phyloP scores from a whole-genome alignment of 345 rosid genomes.

The Populus simonii region DNA sequence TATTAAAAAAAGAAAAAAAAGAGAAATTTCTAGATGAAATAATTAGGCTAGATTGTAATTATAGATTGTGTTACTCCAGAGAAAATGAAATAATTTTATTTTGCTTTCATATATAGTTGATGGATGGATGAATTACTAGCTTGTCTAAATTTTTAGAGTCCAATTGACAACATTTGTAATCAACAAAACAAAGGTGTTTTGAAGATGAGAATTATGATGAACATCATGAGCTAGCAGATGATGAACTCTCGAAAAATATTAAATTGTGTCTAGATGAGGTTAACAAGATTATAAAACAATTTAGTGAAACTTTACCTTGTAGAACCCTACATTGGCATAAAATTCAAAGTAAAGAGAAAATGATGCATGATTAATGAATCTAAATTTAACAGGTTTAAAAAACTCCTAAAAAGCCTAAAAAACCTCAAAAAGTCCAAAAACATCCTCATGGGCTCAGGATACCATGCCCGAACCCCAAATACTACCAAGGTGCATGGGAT shows the following conservation, averaged over 20 bases:
- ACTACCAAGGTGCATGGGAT: no score
- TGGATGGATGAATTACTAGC: slow-evolving; percentile 12
- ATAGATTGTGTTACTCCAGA: no score
- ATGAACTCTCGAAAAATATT: slow-evolving; percentile 26
- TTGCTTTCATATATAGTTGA: slow-evolving; percentile 3
- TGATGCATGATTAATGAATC: neutral
- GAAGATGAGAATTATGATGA: slow-evolving; percentile 28
- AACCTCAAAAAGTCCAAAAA: no score
- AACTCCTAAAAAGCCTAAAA: no score
- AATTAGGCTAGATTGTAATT: neutral
- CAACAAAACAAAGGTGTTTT: slow-evolving; percentile 32
- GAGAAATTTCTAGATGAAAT: neutral
- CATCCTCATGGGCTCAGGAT: no score
- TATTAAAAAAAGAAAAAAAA: neutral
- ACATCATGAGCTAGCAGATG: slow-evolving; percentile 28
- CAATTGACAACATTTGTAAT: slow-evolving; percentile 38
- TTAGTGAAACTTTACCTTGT: slow-evolving; percentile 24
- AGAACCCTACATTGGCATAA: slow-evolving; percentile 41
- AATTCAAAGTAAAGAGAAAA: slow-evolving; percentile 46
- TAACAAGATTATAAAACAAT: slow-evolving; percentile 34
- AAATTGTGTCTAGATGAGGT: slow-evolving; percentile 39
- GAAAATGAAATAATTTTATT: neutral
- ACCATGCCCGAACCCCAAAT: no score
- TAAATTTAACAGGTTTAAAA: no score
- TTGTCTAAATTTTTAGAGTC: slow-evolving; percentile 10